Evolutionary conservation across 73 alveolate genomes (phyloP).

Genomic region (Stentor roeselii): DNA sequence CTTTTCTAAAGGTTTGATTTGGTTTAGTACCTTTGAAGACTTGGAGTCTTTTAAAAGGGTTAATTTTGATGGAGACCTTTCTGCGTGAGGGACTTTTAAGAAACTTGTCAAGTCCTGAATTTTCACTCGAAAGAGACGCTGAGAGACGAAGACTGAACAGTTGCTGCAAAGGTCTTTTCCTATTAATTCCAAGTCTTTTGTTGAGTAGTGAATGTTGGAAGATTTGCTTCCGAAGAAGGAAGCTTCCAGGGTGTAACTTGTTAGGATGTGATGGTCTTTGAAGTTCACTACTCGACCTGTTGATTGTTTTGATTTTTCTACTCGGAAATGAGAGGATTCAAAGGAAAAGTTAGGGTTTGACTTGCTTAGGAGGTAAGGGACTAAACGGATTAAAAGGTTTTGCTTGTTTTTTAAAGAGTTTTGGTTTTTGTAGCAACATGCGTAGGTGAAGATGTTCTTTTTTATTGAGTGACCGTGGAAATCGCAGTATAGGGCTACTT

Average conservation of each 20-base stretch:
- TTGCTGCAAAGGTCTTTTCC: conserved; percentile 1
- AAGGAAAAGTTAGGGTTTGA: conserved; percentile 75
- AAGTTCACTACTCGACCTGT: conserved; percentile 89
- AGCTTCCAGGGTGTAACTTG: conserved; percentile 85
- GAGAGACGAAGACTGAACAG: neutral
- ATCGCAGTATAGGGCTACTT: conserved; percentile 93
- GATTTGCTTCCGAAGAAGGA: conserved; percentile 89
- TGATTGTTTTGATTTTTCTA: conserved; percentile 86
- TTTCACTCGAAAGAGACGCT: neutral
- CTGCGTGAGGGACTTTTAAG: too few species aligned
- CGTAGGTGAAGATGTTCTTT: conserved; percentile 17
- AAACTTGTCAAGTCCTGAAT: neutral
- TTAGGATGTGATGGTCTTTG: conserved; percentile 81
- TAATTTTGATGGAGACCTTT: too few species aligned
- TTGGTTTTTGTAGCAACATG: neutral
- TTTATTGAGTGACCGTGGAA: conserved; percentile 99
- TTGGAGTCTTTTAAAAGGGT: too few species aligned
- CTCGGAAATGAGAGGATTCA: conserved; percentile 81
- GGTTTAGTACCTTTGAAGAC: too few species aligned
- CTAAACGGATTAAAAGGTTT: conserved; percentile 66
- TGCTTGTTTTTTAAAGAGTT: neutral
- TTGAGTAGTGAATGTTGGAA: neutral
- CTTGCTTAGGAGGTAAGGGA: conserved; percentile 82
- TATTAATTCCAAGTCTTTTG: neutral
- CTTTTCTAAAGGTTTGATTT: too few species aligned